Percentiles rank a stretch among this genome's conserved stretches.
Conservation (phyloP, 2,329 filamentous ascomycete species). For the Epichloe gansuensis region DNA sequence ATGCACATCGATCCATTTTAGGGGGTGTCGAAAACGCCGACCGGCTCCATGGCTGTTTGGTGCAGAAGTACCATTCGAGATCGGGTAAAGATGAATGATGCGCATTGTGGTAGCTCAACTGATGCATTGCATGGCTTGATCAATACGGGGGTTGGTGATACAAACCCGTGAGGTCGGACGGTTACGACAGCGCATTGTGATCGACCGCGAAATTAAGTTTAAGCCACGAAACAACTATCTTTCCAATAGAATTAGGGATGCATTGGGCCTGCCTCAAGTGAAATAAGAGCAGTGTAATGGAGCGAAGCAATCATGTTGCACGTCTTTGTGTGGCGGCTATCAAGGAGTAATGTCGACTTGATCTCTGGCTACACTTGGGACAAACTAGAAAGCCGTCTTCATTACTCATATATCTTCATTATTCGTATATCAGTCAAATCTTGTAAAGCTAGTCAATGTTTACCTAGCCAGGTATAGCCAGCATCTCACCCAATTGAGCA, state of each 20-base stretch:
- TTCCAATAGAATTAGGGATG: neutral
- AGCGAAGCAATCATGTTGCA: neutral
- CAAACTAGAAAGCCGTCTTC: no score
- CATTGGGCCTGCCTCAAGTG: neutral
- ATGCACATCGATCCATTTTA: neutral
- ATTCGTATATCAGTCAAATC: no score
- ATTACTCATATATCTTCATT: no score
- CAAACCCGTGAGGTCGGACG: neutral
- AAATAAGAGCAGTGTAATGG: neutral
- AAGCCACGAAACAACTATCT: neutral
- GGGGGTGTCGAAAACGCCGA: neutral
- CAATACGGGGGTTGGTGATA: neutral
- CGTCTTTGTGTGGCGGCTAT: neutral
- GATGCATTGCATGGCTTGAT: slow-evolving; percentile 2
- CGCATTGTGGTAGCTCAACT: neutral
- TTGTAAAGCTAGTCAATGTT: no score
- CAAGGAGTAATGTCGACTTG: no score
- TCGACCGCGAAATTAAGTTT: neutral
- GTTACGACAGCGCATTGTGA: neutral
- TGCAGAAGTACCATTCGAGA: neutral
- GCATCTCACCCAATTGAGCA: no score
- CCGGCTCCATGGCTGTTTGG: neutral
- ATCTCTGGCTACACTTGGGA: no score
- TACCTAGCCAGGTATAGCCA: no score
- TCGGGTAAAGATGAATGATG: neutral